Evolutionary conservation across 352 stramenopile genomes (phyloP), one percentile per base, ranked within the genome.

Genomic region (Globisporangium uncinulatum): DNA sequence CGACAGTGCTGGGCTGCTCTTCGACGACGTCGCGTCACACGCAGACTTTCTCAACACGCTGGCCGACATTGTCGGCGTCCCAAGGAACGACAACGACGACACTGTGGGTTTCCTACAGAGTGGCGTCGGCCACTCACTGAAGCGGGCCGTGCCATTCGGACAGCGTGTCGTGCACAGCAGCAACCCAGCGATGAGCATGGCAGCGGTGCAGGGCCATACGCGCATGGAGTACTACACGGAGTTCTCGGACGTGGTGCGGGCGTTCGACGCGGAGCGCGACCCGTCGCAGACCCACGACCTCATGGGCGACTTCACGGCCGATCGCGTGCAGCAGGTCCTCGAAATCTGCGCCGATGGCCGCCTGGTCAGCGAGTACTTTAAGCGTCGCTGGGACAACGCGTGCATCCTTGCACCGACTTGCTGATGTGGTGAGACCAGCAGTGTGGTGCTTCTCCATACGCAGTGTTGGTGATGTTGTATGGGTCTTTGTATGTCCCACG

Each of bases 41-140:
- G 78, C 72, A n/a, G 79, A 89, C 31, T 58, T 76, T 20, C 68
- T 89, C 48, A 87, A 86, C 47, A 89, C 79, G 8, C 48, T 89
- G 17, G 76, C 79, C 0, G 79, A 89, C 36, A 85, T 89, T n/a
- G 69, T 85, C 0, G 74, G 79, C 4, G 53, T 87, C 0, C 75
- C 76, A 11, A 37, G 67, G 1, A 66, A 68, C 0, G 47, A 37
- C 14, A 15, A 9, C 21, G n/a, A n/a, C n/a, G n/a, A n/a, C n/a
- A n/a, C n/a, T n/a, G n/a, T n/a, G n/a, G 79, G 76, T 31, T 70
- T 89, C 9, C 48, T 85, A 11, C 79, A 89, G 58, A 83, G 59
- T 4, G 63, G 76, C 15, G 61, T 89, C 19, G 79, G 79, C 1
- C 79, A 69, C 3, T 85, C 79, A 9, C 63, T 89, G 15, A 87